phyloP scores from a whole-genome alignment of 2,329 filamentous ascomycete species.

The Ophiostoma populinum region DNA sequence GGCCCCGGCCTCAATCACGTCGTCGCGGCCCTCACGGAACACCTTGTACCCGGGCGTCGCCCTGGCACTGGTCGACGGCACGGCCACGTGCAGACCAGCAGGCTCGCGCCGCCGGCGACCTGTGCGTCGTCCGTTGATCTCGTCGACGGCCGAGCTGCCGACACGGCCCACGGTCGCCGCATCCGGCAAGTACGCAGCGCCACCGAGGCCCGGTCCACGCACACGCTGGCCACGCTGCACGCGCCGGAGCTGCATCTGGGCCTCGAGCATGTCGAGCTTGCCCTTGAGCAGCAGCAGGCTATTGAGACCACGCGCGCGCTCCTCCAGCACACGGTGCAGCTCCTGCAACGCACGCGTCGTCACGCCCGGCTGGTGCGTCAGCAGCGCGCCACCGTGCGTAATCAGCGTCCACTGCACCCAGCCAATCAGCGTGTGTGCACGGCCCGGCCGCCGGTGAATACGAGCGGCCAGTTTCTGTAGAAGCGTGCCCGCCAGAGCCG shows the following conservation, averaged over 20 bases:
- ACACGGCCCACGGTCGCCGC: neutral
- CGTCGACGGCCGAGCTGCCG: constrained; percentile 28
- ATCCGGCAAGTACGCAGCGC: neutral
- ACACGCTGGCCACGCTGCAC: constrained; percentile 30
- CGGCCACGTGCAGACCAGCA: neutral
- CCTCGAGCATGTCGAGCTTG: constrained; percentile 84
- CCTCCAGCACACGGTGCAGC: constrained; percentile 73
- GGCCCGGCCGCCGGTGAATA: constrained; percentile 70
- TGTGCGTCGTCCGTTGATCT: constrained; percentile 27
- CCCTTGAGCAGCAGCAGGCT: constrained; percentile 80
- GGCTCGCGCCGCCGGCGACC: neutral
- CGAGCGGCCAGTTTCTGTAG: constrained; percentile 74
- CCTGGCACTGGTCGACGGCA: neutral
- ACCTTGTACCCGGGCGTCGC: constrained; percentile 14
- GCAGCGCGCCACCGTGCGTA: constrained; percentile 73
- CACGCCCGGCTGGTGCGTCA: constrained; percentile 73
- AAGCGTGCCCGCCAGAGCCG: constrained; percentile 59
- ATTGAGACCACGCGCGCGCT: constrained; percentile 66
- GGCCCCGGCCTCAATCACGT: constrained; percentile 27
- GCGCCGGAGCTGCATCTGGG: constrained; percentile 68
- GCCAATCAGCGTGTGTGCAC: constrained; percentile 76
- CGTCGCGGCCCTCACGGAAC: constrained; percentile 68
- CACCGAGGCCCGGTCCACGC: constrained; percentile 16
- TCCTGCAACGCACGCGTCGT: constrained; percentile 60
- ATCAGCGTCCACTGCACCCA: constrained; percentile 96